Evolutionary conservation across 805 yeast species (phyloP).

Genomic region (Dipodascopsis tothii): DNA sequence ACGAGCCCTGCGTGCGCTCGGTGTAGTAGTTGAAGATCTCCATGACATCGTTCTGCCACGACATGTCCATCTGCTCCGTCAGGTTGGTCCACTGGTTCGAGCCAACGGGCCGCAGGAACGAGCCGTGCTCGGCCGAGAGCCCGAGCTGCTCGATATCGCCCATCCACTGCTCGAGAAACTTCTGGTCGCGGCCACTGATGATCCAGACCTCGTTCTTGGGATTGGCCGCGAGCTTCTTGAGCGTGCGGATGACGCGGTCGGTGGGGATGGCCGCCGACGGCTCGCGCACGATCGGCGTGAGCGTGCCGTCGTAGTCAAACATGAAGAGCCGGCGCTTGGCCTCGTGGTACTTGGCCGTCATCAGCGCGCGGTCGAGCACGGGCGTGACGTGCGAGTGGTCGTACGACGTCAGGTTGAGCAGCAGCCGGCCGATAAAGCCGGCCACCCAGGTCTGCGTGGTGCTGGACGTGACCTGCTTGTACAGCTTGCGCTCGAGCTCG

Average conservation of each 20-base stretch:
- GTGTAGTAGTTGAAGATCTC: constrained; percentile 68
- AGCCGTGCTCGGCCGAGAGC: constrained; percentile 94
- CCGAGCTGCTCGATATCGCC: constrained; percentile 67
- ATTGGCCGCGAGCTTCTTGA: constrained; percentile 59
- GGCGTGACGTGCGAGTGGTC: constrained; percentile 62
- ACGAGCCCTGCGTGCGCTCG: constrained; percentile 83
- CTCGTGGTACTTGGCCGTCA: constrained; percentile 50
- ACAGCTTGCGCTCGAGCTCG: constrained; percentile 47
- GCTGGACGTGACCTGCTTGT: constrained; percentile 55
- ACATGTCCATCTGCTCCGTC: constrained; percentile 77
- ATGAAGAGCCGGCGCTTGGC: constrained; percentile 69
- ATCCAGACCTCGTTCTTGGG: constrained; percentile 87
- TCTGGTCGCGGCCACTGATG: constrained; percentile 91
- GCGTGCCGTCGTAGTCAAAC: constrained; percentile 95
- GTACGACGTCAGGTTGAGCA: constrained; percentile 31
- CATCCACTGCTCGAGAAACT: constrained; percentile 79
- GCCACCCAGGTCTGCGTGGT: constrained; percentile 76
- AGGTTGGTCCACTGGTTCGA: constrained; percentile 70
- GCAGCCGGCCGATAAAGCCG: constrained; percentile 20
- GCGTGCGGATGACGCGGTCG: constrained; percentile 51
- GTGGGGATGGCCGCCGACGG: constrained; percentile 99
- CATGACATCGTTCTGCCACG: constrained; percentile 84
- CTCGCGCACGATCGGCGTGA: constrained; percentile 91
- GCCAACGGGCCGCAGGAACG: constrained; percentile 69
- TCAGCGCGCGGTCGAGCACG: constrained; percentile 62